phyloP scores from a whole-genome alignment of 345 rosid genomes.

The Angophora floribunda region DNA sequence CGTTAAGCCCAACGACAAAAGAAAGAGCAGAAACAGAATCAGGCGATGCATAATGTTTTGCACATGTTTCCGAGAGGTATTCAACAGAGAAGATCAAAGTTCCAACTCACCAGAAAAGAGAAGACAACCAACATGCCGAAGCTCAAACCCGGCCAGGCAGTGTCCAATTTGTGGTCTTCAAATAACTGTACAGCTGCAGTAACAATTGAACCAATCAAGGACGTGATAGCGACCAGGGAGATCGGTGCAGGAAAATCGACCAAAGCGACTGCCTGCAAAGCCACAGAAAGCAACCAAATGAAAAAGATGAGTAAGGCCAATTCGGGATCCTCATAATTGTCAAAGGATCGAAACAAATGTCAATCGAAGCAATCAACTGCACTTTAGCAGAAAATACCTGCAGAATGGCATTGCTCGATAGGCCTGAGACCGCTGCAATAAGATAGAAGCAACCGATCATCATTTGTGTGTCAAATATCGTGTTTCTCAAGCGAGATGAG shows the following conservation, averaged over 20 bases:
- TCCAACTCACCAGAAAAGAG: constrained; percentile 42
- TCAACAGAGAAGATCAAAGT: neutral
- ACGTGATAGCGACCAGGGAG: constrained; percentile 63
- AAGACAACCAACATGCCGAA: constrained; percentile 24
- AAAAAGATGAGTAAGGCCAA: neutral
- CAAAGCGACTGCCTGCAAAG: constrained; percentile 51
- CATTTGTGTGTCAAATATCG: constrained; percentile 36
- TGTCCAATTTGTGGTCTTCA: constrained; percentile 20
- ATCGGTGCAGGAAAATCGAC: constrained; percentile 86
- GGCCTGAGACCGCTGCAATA: constrained; percentile 51
- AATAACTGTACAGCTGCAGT: constrained; percentile 38
- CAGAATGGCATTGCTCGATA: constrained; percentile 61
- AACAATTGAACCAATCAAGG: constrained; percentile 56
- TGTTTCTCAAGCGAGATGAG: neutral
- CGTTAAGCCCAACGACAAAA: neutral
- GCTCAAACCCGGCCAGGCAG: constrained; percentile 28
- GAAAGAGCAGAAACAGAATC: neutral
- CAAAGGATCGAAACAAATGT: neutral
- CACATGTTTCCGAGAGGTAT: neutral
- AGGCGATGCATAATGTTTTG: neutral
- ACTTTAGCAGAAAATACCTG: constrained; percentile 33
- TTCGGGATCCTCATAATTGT: neutral
- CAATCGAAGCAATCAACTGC: neutral
- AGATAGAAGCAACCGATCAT: constrained; percentile 74
- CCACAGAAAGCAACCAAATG: neutral